Evolutionary conservation across 2,329 filamentous ascomycete species (phyloP), one percentile per base, ranked within the genome.

Genomic region (Ascochyta fabae): DNA sequence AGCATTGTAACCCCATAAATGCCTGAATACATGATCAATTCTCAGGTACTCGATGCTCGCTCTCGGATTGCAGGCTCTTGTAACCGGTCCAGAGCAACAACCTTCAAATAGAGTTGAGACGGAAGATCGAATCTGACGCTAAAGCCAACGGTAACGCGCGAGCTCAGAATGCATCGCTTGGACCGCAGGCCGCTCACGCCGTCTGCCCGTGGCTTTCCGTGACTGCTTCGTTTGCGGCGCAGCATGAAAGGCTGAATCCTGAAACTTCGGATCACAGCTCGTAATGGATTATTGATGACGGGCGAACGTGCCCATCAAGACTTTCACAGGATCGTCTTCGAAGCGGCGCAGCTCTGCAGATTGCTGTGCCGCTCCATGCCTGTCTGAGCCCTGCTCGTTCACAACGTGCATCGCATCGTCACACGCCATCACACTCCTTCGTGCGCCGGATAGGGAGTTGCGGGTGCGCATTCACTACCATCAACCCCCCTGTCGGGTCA

Each of bases 201-300:
- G 64, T 59, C 58, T 47, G 46, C 35, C 36, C 35, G 48, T 58
- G 56, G 56, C 59, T 34, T 48, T 47, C 48, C 38, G 19, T 50
- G 51, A 44, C 44, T 53, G 62, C 26, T 40, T 59, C 62, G 60
- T 54, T 45, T 60, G 60, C 64, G 58, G 58, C 63, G 53, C 53
- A 48, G 58, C 40, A 34, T 46, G 43, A 53, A 63, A 67, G 47
- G 47, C 47, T 56, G 41, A 56, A 64, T 60, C 65, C 24, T 71
- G 70, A 72, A 70, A 73, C 70, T 55, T 46, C 51, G 55, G 58
- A 52, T 61, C 53, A 60, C 60, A 58, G 43, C 48, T 59, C 60
- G 56, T 57, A 48, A 57, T 45, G 42, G 46, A 16, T 22, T 36
- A 16, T 22, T 36, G 15, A 47, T 23, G 24, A 55, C 45, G 57